These are phyloP conservation scores for Wickerhamiella alocasiicola DNA, from an alignment of 805 yeast genomes.

Conservation along the genomic window DNA sequence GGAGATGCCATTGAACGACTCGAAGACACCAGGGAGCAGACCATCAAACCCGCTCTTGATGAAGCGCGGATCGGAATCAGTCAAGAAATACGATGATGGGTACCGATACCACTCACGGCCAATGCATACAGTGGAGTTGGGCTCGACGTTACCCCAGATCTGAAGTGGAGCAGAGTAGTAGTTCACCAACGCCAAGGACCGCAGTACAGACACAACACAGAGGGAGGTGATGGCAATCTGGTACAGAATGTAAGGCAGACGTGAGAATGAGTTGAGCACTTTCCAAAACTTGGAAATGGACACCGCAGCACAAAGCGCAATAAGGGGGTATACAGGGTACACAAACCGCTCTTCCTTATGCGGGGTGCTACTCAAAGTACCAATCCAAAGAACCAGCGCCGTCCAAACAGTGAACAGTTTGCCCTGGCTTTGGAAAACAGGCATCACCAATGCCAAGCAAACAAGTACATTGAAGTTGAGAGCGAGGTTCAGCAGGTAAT, in stretches of 20 bases:
- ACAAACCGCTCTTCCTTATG: constrained; percentile 90
- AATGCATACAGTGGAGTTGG: constrained; percentile 50
- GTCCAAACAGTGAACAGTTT: constrained; percentile 21
- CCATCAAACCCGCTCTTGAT: constrained; percentile 75
- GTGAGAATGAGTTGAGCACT: constrained; percentile 8
- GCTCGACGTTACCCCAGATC: constrained; percentile 38
- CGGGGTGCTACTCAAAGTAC: constrained; percentile 59
- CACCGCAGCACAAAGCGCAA: constrained; percentile 51
- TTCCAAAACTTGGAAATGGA: constrained; percentile 24
- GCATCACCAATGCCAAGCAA: constrained; percentile 46
- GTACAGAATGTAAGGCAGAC: constrained; percentile 8
- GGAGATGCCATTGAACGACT: constrained; percentile 37
- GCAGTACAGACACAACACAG: constrained; percentile 31
- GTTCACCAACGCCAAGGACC: constrained; percentile 46
- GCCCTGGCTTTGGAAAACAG: constrained; percentile 10
- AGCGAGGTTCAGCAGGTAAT: constrained; percentile 33
- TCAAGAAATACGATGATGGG: constrained; percentile 77
- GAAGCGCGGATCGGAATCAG: constrained; percentile 45
- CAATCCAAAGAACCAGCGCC: constrained; percentile 56
- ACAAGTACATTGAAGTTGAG: constrained; percentile 37
- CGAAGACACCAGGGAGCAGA: constrained; percentile 75
- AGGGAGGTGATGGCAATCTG: constrained; percentile 12
- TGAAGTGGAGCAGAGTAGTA: constrained; percentile 67
- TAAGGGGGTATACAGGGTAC: constrained; percentile 69
- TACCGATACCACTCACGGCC: constrained; percentile 93